phyloP scores from a whole-genome alignment of 371 early-diverging fungal genomes.

The Haplosporangium sp. region DNA sequence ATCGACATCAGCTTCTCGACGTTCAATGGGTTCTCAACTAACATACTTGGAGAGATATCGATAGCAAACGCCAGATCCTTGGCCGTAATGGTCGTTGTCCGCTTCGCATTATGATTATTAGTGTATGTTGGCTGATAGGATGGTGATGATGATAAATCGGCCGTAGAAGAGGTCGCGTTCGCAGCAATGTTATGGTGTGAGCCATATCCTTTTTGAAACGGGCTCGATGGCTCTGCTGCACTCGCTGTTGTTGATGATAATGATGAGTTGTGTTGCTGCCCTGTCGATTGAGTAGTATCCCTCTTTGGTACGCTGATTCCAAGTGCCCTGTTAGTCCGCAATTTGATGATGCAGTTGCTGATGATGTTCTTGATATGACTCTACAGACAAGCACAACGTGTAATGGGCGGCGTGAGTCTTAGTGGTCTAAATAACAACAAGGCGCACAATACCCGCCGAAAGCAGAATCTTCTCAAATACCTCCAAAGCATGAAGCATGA shows the following conservation, averaged over 20 bases:
- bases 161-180: background rate
- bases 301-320: conserved; percentile 60
- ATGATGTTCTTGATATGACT: conserved; percentile 79
- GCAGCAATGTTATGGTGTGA: background rate
- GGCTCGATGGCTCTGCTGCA: background rate
- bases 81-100: conserved; percentile 47
- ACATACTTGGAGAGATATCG: conserved; percentile 71
- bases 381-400: conserved; percentile 23
- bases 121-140: conserved; percentile 20
- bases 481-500: conserved; percentile 80
- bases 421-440: background rate
- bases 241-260: conserved; percentile 7
- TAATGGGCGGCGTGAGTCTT: background rate
- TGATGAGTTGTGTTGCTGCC: conserved; percentile 11
- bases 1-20: conserved; percentile 74
- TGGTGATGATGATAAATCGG: conserved; percentile 10
- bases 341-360: conserved; percentile 75
- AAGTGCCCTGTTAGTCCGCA: conserved; percentile 74
- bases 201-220: background rate
- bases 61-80: conserved; percentile 78
- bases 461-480: conserved; percentile 35
- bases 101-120: conserved; percentile 13
- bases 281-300: conserved; percentile 20
- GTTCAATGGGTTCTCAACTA: conserved; percentile 76
- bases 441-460: background rate